Conservation (phyloP, 257 asterid genomes). For the Solanum peruvianum region DNA sequence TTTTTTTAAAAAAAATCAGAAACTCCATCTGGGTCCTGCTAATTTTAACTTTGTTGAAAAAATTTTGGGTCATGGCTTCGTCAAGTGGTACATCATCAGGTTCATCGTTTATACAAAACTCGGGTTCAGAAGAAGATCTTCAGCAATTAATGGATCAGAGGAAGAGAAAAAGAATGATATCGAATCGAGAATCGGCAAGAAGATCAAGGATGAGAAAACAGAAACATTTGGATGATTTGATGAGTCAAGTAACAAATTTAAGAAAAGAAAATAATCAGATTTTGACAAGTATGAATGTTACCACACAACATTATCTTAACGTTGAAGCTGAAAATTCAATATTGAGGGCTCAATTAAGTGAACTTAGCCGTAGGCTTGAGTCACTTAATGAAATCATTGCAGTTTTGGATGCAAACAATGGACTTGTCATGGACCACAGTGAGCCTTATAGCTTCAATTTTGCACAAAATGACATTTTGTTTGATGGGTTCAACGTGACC, state of each 20-base stretch:
- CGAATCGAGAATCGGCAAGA: slow-evolving; percentile 93
- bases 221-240: slow-evolving; percentile 72
- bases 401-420: slow-evolving; percentile 12
- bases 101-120: slow-evolving; percentile 42
- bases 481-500: slow-evolving; percentile 22
- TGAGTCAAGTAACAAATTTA: slow-evolving; percentile 43
- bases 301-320: slow-evolving; percentile 34
- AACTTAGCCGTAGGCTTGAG: slow-evolving; percentile 63
- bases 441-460: background rate
- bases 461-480: background rate
- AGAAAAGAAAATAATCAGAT: slow-evolving; percentile 54
- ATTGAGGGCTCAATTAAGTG: slow-evolving; percentile 67
- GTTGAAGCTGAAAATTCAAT: slow-evolving; percentile 77
- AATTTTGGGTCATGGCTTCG: slow-evolving; percentile 36
- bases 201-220: slow-evolving; percentile 85
- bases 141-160: slow-evolving; percentile 58
- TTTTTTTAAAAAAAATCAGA: background rate
- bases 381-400: slow-evolving; percentile 49
- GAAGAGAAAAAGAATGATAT: slow-evolving; percentile 78
- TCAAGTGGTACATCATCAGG: slow-evolving; percentile 58
- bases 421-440: background rate
- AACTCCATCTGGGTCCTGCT: slow-evolving; percentile 35
- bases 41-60: background rate
- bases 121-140: slow-evolving; percentile 62
- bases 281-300: slow-evolving; percentile 27